These are phyloP conservation scores for Annulohypoxylon moriforme DNA, from an alignment of 495 filamentous ascomycete genomes.

Conservation along the genomic window DNA sequence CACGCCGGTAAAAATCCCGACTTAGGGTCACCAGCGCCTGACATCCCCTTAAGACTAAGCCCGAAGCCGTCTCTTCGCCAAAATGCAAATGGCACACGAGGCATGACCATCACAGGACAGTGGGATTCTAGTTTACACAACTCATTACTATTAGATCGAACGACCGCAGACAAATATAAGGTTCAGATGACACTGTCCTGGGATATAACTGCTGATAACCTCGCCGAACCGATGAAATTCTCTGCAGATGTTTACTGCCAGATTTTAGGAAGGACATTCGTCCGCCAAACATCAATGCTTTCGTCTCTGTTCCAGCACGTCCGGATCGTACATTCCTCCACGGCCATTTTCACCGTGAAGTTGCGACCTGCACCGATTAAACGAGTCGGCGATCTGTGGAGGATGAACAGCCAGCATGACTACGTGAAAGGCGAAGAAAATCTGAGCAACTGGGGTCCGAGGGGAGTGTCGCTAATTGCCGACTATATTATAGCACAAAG, in stretches of 20 bases:
- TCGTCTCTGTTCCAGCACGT: conserved; percentile 86
- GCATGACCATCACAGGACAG: conserved; percentile 84
- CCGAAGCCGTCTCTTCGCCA: conserved; percentile 78
- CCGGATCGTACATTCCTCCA: conserved; percentile 86
- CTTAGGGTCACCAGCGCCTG: conserved; percentile 72
- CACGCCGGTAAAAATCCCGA: conserved; percentile 85
- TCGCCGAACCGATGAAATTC: conserved; percentile 86
- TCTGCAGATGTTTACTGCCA: conserved; percentile 82
- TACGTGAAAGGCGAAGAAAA: conserved; percentile 96
- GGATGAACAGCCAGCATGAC: conserved; percentile 93
- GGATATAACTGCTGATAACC: conserved; percentile 81
- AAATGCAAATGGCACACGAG: conserved; percentile 92
- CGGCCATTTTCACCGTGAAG: conserved; percentile 83
- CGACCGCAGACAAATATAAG: conserved; percentile 88
- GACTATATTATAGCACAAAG: conserved; percentile 81
- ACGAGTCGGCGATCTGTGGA: conserved; percentile 91
- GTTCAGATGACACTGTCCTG: conserved; percentile 88
- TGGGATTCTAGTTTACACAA: conserved; percentile 97
- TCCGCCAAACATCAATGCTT: conserved; percentile 86
- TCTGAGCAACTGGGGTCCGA: conserved; percentile 83
- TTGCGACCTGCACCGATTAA: conserved; percentile 91
- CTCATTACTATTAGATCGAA: conserved; percentile 87
- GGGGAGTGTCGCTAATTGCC: conserved; percentile 85
- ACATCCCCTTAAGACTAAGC: conserved; percentile 80
- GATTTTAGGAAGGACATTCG: conserved; percentile 83